Evolutionary conservation across 2,329 filamentous ascomycete genomes (phyloP).

Genomic region (Teratosphaeria nubilosa): DNA sequence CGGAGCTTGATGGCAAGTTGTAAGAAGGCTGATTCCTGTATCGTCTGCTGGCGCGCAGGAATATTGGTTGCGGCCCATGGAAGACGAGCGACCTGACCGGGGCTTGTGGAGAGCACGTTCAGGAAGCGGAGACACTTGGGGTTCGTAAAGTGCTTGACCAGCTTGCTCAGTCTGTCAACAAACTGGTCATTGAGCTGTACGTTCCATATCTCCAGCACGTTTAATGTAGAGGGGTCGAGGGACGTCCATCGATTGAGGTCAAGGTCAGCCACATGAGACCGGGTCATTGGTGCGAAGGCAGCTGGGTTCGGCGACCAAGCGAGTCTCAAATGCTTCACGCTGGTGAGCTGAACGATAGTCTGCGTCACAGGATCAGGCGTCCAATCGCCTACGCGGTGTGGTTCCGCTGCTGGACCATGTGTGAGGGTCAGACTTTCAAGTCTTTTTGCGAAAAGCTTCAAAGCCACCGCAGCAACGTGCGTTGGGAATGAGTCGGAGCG

Average conservation of each 20-base stretch:
- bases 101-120: background rate
- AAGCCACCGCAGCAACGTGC: background rate
- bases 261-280: background rate
- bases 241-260: background rate
- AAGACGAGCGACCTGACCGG: background rate
- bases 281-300: background rate
- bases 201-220: conserved; percentile 2
- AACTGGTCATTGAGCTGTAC: background rate
- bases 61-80: background rate
- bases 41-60: background rate
- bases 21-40: background rate
- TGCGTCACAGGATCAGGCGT: background rate
- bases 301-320: background rate
- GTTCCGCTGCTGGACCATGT: background rate
- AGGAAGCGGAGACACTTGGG: background rate
- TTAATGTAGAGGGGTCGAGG: background rate
- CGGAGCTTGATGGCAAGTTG: background rate
- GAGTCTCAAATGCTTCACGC: background rate
- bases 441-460: conserved; percentile 5
- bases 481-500: background rate
- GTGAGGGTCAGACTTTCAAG: conserved; percentile 4
- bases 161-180: background rate
- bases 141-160: background rate
- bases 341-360: background rate
- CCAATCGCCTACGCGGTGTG: background rate